phyloP scores from a whole-genome alignment of 2,329 filamentous ascomycete genomes.

The Lachnum nothofagi region DNA sequence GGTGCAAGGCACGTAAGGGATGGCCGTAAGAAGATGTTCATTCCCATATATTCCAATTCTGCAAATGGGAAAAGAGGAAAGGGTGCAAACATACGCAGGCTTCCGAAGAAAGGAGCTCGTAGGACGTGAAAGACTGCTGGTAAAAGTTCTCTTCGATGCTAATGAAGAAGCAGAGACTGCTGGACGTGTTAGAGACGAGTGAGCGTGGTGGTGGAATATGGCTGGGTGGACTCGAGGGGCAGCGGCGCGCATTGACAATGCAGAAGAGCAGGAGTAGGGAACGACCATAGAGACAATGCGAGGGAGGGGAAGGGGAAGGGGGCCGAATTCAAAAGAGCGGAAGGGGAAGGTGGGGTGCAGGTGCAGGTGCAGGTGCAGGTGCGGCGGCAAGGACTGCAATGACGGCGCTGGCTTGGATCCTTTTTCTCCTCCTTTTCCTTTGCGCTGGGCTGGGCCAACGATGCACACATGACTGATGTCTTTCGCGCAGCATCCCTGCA shows the following conservation, averaged over 20 bases:
- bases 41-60: too few species aligned
- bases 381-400: too few species aligned
- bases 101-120: slow-evolving; percentile 6
- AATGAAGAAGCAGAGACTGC: slow-evolving; percentile 18
- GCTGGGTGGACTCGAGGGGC: slow-evolving; percentile 20
- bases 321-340: slow-evolving; percentile 4
- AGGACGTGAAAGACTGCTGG: slow-evolving; percentile 13
- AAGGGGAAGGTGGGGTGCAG: slow-evolving; percentile 6
- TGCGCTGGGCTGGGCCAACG: too few species aligned
- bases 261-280: slow-evolving; percentile 12
- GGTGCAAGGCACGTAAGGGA: not conserved
- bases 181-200: slow-evolving; percentile 22
- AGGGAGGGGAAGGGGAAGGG: not conserved
- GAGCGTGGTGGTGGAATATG: slow-evolving; percentile 18
- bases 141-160: slow-evolving; percentile 25
- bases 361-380: not conserved
- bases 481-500: too few species aligned
- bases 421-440: too few species aligned
- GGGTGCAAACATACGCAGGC: slow-evolving; percentile 15
- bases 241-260: slow-evolving; percentile 29
- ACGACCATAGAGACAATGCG: slow-evolving; percentile 4
- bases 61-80: not conserved
- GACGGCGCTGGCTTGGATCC: too few species aligned
- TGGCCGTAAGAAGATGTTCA: not conserved
- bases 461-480: too few species aligned